Evolutionary conservation across 306 rosid species (phyloP).

Genomic region (Coriaria nepalensis): DNA sequence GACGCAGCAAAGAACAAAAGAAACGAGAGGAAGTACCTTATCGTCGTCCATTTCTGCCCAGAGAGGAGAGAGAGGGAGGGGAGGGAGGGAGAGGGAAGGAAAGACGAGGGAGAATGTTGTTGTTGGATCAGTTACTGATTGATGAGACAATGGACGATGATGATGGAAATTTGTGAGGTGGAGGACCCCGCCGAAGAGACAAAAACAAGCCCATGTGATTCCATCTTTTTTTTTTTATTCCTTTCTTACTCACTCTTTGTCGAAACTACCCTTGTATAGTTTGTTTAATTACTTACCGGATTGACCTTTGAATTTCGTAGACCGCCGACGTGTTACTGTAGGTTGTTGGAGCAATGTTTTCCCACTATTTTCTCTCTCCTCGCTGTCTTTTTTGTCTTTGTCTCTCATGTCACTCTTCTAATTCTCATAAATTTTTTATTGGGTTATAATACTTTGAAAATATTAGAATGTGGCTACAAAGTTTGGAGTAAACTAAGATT

Average conservation of each 20-base stretch:
- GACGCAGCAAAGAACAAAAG: not conserved
- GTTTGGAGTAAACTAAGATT: too few species aligned
- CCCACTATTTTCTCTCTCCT: too few species aligned
- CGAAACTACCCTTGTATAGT: conserved; percentile 2
- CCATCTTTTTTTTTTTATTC: conserved; percentile 36
- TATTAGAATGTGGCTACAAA: too few species aligned
- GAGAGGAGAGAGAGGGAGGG: conserved; percentile 1
- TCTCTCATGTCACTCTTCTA: not conserved
- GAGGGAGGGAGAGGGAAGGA: conserved; percentile 2
- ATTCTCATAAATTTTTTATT: too few species aligned
- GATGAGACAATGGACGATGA: conserved; percentile 16
- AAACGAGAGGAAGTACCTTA: conserved; percentile 36
- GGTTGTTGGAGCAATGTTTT: too few species aligned
- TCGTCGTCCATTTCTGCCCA: conserved; percentile 63
- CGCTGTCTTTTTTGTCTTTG: too few species aligned
- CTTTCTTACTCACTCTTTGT: conserved; percentile 9
- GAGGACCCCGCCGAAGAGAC: conserved; percentile 40
- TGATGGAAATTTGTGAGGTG: conserved; percentile 26
- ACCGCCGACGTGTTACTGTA: conserved; percentile 4
- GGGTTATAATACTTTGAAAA: too few species aligned
- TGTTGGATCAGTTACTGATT: conserved; percentile 10
- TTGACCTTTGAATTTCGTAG: conserved; percentile 3
- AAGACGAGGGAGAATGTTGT: not conserved
- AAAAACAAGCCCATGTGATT: conserved; percentile 89
- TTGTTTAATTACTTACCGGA: not conserved